Conservation (phyloP, 1,139 yeast species). For the Debaryomycetaceae sp. region DNA sequence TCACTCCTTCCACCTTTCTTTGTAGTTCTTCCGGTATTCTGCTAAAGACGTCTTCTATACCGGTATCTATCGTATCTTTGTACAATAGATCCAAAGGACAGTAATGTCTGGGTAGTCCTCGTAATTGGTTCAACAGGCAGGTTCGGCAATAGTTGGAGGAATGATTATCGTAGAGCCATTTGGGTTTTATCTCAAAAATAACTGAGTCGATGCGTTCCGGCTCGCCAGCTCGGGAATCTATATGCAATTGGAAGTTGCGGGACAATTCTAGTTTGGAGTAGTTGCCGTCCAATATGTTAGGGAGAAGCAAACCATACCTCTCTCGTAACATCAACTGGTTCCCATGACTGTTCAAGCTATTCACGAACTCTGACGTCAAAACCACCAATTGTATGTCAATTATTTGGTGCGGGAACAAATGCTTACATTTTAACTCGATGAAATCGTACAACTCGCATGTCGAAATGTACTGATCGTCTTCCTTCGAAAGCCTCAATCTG, state of each 20-base stretch:
- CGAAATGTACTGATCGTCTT: slow-evolving; percentile 37
- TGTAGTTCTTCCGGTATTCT: slow-evolving; percentile 22
- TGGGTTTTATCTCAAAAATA: slow-evolving; percentile 44
- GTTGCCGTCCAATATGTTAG: slow-evolving; percentile 38
- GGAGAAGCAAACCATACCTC: slow-evolving; percentile 39
- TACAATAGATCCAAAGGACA: slow-evolving; percentile 44
- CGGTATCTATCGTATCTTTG: slow-evolving; percentile 29
- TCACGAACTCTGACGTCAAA: slow-evolving; percentile 32
- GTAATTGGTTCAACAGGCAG: slow-evolving; percentile 39
- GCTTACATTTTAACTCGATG: slow-evolving; percentile 40
- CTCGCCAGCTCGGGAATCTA: slow-evolving; percentile 5
- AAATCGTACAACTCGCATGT: slow-evolving; percentile 44
- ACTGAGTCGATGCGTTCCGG: slow-evolving; percentile 21
- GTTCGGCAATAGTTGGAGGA: slow-evolving; percentile 41
- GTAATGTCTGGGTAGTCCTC: slow-evolving; percentile 34
- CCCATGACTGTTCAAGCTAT: slow-evolving; percentile 25
- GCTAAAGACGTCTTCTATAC: slow-evolving; percentile 31
- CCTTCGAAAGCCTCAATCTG: slow-evolving; percentile 34
- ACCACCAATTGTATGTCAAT: slow-evolving; percentile 40
- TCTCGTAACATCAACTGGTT: slow-evolving; percentile 33
- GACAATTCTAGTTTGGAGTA: slow-evolving; percentile 25
- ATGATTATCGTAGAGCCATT: slow-evolving; percentile 45
- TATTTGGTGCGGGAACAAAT: slow-evolving; percentile 35
- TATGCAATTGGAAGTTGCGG: slow-evolving; percentile 36
- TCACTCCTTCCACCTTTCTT: slow-evolving; percentile 14